phyloP scores from a whole-genome alignment of 345 rosid genomes.

The Dimocarpus longan region DNA sequence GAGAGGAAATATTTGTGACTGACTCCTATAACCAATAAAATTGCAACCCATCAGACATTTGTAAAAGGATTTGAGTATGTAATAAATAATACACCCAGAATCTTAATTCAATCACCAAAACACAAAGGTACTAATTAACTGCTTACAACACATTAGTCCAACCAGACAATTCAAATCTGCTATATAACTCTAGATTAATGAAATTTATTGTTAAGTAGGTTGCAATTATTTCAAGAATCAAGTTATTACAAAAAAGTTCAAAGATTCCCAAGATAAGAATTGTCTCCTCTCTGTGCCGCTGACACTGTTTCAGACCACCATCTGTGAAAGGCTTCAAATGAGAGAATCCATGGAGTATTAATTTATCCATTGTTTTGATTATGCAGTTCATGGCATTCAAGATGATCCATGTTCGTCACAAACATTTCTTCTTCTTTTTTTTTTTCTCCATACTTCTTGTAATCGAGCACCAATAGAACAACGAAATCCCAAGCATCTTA shows the following conservation, averaged over 20 bases:
- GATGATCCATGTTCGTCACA: not conserved
- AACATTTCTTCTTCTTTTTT: not conserved
- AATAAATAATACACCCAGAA: not conserved
- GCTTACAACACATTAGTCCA: not conserved
- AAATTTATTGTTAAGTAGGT: not conserved
- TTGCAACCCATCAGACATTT: not conserved
- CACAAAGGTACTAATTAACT: not conserved
- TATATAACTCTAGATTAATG: not conserved
- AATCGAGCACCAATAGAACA: not conserved
- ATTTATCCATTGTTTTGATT: not conserved
- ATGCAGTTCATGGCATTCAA: not conserved
- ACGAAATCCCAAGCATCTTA: not conserved
- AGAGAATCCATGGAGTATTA: not conserved
- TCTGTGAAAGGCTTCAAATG: not conserved
- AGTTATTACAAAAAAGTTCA: not conserved
- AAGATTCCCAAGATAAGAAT: not conserved
- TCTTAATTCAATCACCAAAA: not conserved
- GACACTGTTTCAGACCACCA: not conserved
- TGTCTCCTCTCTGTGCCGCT: not conserved
- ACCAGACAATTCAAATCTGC: not conserved
- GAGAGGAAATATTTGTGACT: not conserved
- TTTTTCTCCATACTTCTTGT: not conserved
- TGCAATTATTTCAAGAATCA: not conserved
- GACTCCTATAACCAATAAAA: not conserved
- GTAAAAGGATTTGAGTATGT: not conserved